Percentiles rank a stretch among this genome's conserved stretches.
phyloP scores from a whole-genome alignment of 2,329 filamentous ascomycete genomes.

The Cladosporium sphaerospermum region DNA sequence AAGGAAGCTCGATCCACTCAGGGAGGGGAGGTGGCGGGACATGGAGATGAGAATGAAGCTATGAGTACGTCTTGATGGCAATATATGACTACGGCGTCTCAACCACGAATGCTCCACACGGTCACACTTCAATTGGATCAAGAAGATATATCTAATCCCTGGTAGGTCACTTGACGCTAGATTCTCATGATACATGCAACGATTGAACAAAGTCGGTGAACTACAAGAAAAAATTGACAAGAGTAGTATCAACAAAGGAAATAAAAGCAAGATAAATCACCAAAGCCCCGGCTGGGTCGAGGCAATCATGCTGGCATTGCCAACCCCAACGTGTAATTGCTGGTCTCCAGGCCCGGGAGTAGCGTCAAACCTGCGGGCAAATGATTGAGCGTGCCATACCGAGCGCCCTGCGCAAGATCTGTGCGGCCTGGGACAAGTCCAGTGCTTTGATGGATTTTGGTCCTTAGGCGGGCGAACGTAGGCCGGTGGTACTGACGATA shows the following conservation, averaged over 20 bases:
- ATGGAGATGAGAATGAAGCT: constrained; percentile 47
- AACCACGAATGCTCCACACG: not conserved
- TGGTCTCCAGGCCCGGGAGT: not conserved
- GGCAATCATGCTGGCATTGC: not conserved
- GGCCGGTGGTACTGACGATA: not conserved
- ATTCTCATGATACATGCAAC: no score
- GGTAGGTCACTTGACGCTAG: no score
- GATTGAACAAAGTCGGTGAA: no score
- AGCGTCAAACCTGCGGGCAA: not conserved
- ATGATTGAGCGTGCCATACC: not conserved
- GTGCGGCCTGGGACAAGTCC: not conserved
- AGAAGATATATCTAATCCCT: no score
- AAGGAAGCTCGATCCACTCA: constrained; percentile 64
- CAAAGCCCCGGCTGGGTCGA: no score
- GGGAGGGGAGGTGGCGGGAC: constrained; percentile 70
- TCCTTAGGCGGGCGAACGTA: not conserved
- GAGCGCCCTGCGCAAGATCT: not conserved
- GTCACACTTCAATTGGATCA: no score
- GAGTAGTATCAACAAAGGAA: no score
- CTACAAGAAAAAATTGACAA: no score
- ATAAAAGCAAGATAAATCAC: no score
- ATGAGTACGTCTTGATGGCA: constrained; percentile 17
- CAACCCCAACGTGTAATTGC: not conserved
- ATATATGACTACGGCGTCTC: not conserved
- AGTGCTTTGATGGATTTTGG: not conserved